Base-by-base conservation (phyloP, 371 early-diverging fungal species). In the Apophysomyces sp. region DNA sequence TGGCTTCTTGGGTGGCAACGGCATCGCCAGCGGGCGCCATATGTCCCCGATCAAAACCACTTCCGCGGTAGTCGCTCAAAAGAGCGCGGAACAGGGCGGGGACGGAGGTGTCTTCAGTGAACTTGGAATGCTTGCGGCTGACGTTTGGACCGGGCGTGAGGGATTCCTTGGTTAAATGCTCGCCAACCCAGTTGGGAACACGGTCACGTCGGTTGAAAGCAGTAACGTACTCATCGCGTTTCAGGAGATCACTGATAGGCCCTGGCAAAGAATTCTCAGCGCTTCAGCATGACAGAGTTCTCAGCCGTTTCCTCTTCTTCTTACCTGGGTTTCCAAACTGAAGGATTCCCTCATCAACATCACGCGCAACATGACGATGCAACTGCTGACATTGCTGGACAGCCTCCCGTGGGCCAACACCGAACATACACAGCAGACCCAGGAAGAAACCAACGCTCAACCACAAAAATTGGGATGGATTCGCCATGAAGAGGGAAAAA, bases 31-130 rank as follows among this genome's bases (percentile, higher is more conserved):
- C 92, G 18, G 92, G 92, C 4, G 79, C 91, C 87, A 87, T 83
- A 61, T 93, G 93, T 40, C 92, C 92, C 58, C 94, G 88, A 69
- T 92, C 92, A 69, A 86, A 93, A 6, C 92, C 92, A 36, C 89
- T 88, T 15, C 77, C 61, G 51, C 74, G 65, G 60, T 92, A 93
- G 68, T 91, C 92, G 9, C 68, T 70, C 2, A 91, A 78, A 54
- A 66, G 77, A 1, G 85, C 86, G 39, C 84, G 82, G 77, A 90
- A 92, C 11, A 78, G 58, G 0, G 67, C 70, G 7, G 91, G 92
- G 26, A 92, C 63, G 2, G 61, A 66, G 0, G 51, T 3, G 60
- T 93, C 92, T 31, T 86, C 90, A 30, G 70, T 71, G 74, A 93
- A 93, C 16, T 68, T 65, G 7, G 89, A 88, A 53, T 82, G 74